These are phyloP conservation scores for Amoeboaphelidium protococcarum DNA, from an alignment of 371 early-diverging fungal species.

Conservation along the genomic window DNA sequence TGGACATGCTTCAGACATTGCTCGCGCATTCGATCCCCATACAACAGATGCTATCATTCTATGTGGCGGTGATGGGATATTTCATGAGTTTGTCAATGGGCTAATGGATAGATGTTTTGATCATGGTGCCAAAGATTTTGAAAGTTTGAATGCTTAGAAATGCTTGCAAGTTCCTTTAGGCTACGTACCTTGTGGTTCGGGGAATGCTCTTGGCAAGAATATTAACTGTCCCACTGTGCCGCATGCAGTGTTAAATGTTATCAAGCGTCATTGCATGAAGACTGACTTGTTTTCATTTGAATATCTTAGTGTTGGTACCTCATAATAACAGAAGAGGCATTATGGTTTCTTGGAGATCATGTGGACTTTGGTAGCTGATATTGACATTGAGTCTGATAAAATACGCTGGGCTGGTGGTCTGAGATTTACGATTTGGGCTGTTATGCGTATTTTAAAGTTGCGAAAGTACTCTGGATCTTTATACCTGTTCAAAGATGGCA, in stretches of 20 bases:
- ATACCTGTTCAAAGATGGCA: slow-evolving; percentile 19
- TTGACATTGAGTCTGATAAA: slow-evolving; percentile 30
- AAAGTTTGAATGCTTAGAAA: slow-evolving; percentile 33
- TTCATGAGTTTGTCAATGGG: slow-evolving; percentile 51
- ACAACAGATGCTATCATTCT: slow-evolving; percentile 29
- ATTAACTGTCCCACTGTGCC: slow-evolving; percentile 1
- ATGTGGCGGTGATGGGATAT: slow-evolving; percentile 49
- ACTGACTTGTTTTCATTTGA: not conserved
- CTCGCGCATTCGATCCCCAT: slow-evolving; percentile 20
- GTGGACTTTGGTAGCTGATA: slow-evolving; percentile 28
- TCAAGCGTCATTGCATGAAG: slow-evolving; percentile 9
- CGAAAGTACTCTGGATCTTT: slow-evolving; percentile 22
- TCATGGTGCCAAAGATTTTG: slow-evolving; percentile 19
- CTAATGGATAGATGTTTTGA: slow-evolving; percentile 33
- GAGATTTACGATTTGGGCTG: slow-evolving; percentile 18
- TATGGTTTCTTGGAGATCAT: slow-evolving; percentile 17
- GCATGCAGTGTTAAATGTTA: slow-evolving; percentile 26
- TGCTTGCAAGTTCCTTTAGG: slow-evolving; percentile 8
- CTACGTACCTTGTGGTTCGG: slow-evolving; percentile 5
- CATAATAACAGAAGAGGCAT: slow-evolving; percentile 8
- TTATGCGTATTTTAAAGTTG: slow-evolving; percentile 19
- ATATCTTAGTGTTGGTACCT: slow-evolving; percentile 10
- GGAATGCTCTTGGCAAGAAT: slow-evolving; percentile 1
- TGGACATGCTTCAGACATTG: slow-evolving; percentile 35
- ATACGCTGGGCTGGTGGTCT: slow-evolving; percentile 21